Evolutionary conservation across 2,329 filamentous ascomycete species (phyloP), one percentile per base, ranked within the genome.

Genomic region (Dothistroma pini): DNA sequence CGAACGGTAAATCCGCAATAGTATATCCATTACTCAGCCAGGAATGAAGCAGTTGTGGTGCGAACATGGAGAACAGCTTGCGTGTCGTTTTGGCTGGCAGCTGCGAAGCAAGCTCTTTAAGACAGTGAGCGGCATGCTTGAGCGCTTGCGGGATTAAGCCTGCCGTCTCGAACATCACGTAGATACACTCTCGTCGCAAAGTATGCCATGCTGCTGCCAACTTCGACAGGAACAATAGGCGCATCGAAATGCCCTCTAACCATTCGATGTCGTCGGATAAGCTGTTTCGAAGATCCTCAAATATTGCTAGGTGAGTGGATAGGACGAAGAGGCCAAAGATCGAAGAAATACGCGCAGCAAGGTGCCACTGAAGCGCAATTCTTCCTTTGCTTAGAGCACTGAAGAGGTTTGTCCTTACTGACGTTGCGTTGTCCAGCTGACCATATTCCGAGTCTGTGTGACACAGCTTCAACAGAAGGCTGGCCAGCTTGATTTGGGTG

Each of bases 121-220:
- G 80, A 68, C 91, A 96, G 56, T 83, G 83, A 58, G 84, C 84
- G 0, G 93, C 93, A 76, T 97, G 89, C 21, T 81, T 78, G 21
- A 82, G 80, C 7, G 89, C 89, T 11, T 78, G 76, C 2, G 83
- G 76, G 14, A 96, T 85, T 59, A 86, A 86, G 1, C 89, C 91
- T 1, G 93, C 90, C 0, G 89, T 91, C 74, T 97, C 95, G 68
- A 97, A 96, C 22, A 97, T 92, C 74, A 95, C 89, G 73, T 97
- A 99, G 19, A 96, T 89, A 66, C 91, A 92, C 65, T 89, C 86
- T 56, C 93, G 88, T 49, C 97, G 81, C 21, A 97, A 81, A 0
- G 93, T 96, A 61, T 91, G 87, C 90, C 93, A 97, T 55, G 81
- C 79, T 32, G 91, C 90, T 25, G 90, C 95, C 60, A 99, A 78